Base-by-base conservation (phyloP, 768 basidiomycete genomes). In the Leucosporidium yakuticum region DNA sequence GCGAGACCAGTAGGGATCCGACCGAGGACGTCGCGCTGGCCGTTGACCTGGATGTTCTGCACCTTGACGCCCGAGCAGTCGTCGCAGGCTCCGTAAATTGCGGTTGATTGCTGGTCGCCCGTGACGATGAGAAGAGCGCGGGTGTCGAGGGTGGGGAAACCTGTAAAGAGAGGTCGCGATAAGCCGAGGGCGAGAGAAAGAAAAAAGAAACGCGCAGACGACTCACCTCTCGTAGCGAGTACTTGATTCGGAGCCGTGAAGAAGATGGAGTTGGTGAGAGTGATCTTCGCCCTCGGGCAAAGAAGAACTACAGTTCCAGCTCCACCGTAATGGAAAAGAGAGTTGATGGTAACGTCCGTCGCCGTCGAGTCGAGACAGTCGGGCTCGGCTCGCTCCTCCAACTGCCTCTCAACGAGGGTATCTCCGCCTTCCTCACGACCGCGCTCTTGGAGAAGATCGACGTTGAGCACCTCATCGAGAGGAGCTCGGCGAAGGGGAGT, bases 231-330 rank as follows among this genome's bases (percentile, higher is more conserved):
- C 1, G 77, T 77, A 0, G 64, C 66, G 34, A 77, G 65, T n/a
- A 76, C 77, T 59, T 77, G 77, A n/a, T 71, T 62, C 1, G 62
- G 25, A 2, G 70, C 68, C 8, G 63, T 67, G 65, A 74, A 69
- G 65, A 69, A 62, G 65, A 77, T 69, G 20, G 77, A 32, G 19
- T 59, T 51, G 21, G 49, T 62, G 56, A 76, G 64, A 2, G 55
- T n/a, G 65, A 75, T 68, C 19, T 49, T 62, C 8, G 74, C 68
- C 15, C 64, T 60, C 1, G 77, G 74, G 64, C 77, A 77, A 1
- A 77, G 74, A 20, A 62, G 39, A 29, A 77, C 69, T 49, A 62
- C 55, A 32, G 69, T 66, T 14, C 69, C 69, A 0, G 61, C 70
- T 7, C 77, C 77, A 47, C 72, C 74, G 55, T 70, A 67, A 27